These are phyloP conservation scores for Tagetes erecta DNA, from an alignment of 129 eudicot species.

Conservation along the genomic window DNA sequence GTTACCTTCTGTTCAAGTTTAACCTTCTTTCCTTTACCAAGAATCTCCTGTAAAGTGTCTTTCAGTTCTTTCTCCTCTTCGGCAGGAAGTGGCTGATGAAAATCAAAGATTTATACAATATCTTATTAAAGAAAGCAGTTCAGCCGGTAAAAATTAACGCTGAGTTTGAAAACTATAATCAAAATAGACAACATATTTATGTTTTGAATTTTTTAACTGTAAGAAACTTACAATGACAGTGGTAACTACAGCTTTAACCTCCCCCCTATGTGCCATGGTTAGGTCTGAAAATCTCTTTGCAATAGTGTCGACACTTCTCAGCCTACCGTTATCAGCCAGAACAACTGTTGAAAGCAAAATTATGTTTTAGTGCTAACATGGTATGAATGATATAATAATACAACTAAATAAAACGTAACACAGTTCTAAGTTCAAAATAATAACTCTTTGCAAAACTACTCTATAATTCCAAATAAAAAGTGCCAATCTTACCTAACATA, in stretches of 20 bases:
- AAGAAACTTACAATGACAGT: conserved; percentile 79
- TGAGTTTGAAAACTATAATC: neutral
- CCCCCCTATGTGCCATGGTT: conserved; percentile 93
- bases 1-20: conserved; percentile 80
- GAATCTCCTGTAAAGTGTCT: conserved; percentile 66
- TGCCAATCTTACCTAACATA: neutral
- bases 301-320: conserved; percentile 54
- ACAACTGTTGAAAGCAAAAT: conserved; percentile 44
- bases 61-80: conserved; percentile 87
- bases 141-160: neutral
- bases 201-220: neutral
- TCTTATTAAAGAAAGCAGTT: neutral
- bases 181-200: neutral
- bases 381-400: neutral
- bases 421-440: neutral
- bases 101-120: neutral
- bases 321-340: conserved; percentile 84
- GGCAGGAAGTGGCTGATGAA: conserved; percentile 69
- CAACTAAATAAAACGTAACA: neutral
- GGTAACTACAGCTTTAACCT: conserved; percentile 72
- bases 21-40: conserved; percentile 84
- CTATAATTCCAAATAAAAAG: neutral
- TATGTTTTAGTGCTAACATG: neutral
- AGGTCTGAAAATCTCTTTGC: conserved; percentile 72
- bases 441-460: neutral